Base-by-base conservation (phyloP, 2,329 filamentous ascomycete genomes). In the Stachybotrys elegans region DNA sequence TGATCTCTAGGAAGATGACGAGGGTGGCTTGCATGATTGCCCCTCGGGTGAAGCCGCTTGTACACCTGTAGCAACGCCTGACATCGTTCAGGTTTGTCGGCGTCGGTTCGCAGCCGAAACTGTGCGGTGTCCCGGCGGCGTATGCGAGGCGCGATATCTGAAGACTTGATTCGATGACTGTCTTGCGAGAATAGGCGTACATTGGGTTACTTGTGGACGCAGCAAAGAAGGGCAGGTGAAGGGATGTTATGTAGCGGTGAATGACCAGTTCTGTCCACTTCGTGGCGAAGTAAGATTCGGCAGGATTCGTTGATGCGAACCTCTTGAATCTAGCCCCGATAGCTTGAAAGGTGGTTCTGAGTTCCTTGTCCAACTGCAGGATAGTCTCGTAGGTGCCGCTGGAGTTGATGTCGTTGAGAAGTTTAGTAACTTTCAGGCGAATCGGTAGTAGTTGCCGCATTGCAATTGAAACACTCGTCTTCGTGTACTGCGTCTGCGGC, bases 191-290 rank as follows among this genome's bases (percentile, higher is more conserved):
- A 47, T 70, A 79, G 1, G 74, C 72, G 46, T 72, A 79, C 3
- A 63, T 54, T 1, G 71, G 62, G 5, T 76, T 63, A 1, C 57
- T 56, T 3, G 70, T 56, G 2, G 70, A 61, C 0, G 62, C 53
- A 1, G 56, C 57, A 21, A 73, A 70, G 52, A 70, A 81, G 0
- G 75, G 75, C 3, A 75, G 63, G 52, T 86, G 81, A 0, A 85
- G 65, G 0, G 72, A 64, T 6, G 76, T 63, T 3, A 83, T 57
- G 51, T 78, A 80, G 8, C 77, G 73, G 21, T 74, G 69, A 47
- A 80, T 66, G 19, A 78, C 57, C 34, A 78, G 65, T 22, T 80
- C 72, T 6, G 78, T 54, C 1, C 74, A 51, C 4, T 69, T 66
- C 5, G 68, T 53, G n/a, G 70, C 66, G 43, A 76, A 75, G 0